phyloP scores from a whole-genome alignment of 2,329 filamentous ascomycete genomes.

The Apiospora saccharicola region DNA sequence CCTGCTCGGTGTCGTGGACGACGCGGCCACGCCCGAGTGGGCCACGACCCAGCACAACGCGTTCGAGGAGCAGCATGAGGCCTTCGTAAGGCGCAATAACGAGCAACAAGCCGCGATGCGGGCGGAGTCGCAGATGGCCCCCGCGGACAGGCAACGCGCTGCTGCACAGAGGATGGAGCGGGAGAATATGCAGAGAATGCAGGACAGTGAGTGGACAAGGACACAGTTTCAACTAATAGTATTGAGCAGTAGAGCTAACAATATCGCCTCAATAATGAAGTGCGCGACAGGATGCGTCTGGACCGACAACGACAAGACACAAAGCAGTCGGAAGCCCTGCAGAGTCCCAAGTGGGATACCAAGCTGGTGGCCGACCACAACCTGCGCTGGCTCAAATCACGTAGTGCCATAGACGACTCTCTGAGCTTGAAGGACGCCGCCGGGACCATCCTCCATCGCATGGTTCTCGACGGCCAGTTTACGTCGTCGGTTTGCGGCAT shows the following conservation, averaged over 20 bases:
- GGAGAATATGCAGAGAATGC: constrained; percentile 53
- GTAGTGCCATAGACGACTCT: constrained; percentile 36
- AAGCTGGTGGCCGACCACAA: constrained; percentile 53
- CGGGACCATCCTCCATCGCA: constrained; percentile 57
- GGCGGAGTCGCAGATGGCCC: constrained; percentile 53
- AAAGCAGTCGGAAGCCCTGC: constrained; percentile 58
- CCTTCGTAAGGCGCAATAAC: constrained; percentile 43
- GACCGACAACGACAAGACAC: constrained; percentile 53
- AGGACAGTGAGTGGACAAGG: constrained; percentile 50
- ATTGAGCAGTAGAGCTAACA: background rate
- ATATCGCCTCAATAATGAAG: constrained; percentile 35
- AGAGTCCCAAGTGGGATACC: constrained; percentile 61
- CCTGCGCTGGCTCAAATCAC: constrained; percentile 52
- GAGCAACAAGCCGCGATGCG: constrained; percentile 52
- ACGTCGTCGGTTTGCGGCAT: constrained; percentile 50
- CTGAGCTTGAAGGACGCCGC: constrained; percentile 49
- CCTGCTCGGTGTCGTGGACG: constrained; percentile 58
- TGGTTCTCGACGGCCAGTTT: constrained; percentile 58
- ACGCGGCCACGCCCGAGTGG: constrained; percentile 63
- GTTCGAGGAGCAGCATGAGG: constrained; percentile 45
- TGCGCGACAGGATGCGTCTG: constrained; percentile 50
- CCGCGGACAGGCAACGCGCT: constrained; percentile 51
- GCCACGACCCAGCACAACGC: constrained; percentile 50
- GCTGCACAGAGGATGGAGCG: constrained; percentile 48
- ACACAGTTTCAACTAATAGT: background rate